Conservation (phyloP, 192 early-diverging fungal species). For the Podila horticola region DNA sequence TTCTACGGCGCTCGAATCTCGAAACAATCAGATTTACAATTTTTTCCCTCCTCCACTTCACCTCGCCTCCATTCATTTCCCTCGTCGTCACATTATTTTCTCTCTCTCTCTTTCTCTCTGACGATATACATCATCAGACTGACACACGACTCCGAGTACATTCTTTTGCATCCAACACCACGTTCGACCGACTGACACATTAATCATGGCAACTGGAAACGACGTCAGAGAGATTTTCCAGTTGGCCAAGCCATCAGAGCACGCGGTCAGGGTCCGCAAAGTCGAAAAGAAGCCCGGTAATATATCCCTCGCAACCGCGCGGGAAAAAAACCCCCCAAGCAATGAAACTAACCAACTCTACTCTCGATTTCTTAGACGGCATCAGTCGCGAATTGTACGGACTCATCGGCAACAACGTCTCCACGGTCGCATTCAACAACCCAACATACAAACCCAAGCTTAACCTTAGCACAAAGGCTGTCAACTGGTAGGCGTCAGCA, state of each 20-base stretch:
- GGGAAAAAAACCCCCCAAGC: neutral
- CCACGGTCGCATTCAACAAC: slow-evolving; percentile 71
- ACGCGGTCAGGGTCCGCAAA: slow-evolving; percentile 33
- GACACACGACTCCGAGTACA: neutral
- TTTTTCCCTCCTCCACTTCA: neutral
- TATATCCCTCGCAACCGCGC: neutral
- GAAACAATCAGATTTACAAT: neutral
- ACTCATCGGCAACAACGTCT: slow-evolving; percentile 73
- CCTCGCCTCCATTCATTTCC: neutral
- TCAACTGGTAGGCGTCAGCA: slow-evolving; percentile 63
- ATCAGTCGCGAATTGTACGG: slow-evolving; percentile 71
- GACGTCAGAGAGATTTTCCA: slow-evolving; percentile 74
- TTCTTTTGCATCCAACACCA: neutral
- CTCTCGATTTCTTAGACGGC: slow-evolving; percentile 49
- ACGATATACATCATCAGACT: too few species aligned
- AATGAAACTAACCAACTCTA: neutral
- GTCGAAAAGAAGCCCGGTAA: slow-evolving; percentile 64
- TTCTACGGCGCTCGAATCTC: too few species aligned
- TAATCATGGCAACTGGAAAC: slow-evolving; percentile 53
- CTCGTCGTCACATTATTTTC: neutral
- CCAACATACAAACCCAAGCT: slow-evolving; percentile 76
- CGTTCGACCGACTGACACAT: neutral
- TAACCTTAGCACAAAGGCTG: slow-evolving; percentile 71
- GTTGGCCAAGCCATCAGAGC: slow-evolving; percentile 52
- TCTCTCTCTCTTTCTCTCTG: too few species aligned